A percentile compares a stretch with the other conserved stretches of the same genome.
Evolutionary conservation across 768 basidiomycete species (phyloP).

Genomic region (Lentinula guzmanii): DNA sequence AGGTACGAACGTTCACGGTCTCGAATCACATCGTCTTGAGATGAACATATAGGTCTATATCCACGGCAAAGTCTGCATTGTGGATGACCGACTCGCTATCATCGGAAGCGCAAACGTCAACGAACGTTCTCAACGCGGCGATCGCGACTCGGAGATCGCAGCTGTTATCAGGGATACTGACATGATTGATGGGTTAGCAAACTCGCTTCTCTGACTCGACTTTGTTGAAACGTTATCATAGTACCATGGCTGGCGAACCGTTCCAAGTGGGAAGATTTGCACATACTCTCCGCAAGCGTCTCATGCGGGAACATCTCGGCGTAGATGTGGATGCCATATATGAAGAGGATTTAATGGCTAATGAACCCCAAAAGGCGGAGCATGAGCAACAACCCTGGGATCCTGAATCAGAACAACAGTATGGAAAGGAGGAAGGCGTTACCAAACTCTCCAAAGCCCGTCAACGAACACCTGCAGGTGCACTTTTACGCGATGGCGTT

Average conservation of each 20-base stretch:
- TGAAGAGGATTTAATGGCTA: conserved; percentile 63
- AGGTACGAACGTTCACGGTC: conserved; percentile 36
- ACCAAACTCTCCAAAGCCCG: conserved; percentile 34
- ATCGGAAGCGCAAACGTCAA: conserved; percentile 98
- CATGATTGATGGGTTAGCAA: conserved; percentile 80
- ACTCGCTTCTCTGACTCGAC: not conserved
- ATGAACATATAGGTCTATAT: conserved; percentile 66
- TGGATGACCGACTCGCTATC: conserved; percentile 91
- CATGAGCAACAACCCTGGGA: conserved; percentile 64
- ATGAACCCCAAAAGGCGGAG: conserved; percentile 43
- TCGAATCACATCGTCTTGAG: not conserved
- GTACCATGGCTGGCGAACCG: conserved; percentile 89
- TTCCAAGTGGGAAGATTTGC: conserved; percentile 97
- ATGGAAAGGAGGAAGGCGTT: conserved; percentile 35
- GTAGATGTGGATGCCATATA: conserved; percentile 87
- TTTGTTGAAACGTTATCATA: conserved; percentile 20
- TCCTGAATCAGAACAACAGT: conserved; percentile 62
- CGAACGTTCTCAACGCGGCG: conserved; percentile 91
- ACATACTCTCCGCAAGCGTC: conserved; percentile 84
- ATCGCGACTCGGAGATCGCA: conserved; percentile 94
- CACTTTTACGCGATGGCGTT: conserved; percentile 27
- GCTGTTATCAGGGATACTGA: conserved; percentile 94
- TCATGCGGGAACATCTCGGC: conserved; percentile 97
- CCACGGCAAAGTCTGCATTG: conserved; percentile 83
- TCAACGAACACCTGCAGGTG: conserved; percentile 24